These are phyloP conservation scores for Fusarium mexicanum DNA, from an alignment of 2,329 filamentous ascomycete species.

Conservation along the genomic window DNA sequence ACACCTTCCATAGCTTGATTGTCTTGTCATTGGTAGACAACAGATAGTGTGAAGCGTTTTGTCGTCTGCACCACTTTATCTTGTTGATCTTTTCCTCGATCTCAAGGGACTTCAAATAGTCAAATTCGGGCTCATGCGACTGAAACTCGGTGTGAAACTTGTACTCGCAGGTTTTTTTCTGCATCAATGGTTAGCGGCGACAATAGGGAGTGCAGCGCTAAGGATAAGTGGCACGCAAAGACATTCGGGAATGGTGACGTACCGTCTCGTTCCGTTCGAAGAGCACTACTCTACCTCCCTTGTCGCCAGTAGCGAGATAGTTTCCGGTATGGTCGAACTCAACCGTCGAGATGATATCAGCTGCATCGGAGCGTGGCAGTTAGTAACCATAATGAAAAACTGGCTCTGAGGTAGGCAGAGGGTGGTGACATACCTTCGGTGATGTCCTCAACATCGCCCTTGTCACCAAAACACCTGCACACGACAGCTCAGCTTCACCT, in stretches of 20 bases:
- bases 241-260: conserved; percentile 47
- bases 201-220: not conserved
- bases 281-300: conserved; percentile 84
- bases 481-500: conserved; percentile 31
- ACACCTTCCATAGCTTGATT: conserved; percentile 99
- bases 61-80: conserved; percentile 99
- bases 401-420: conserved; percentile 19
- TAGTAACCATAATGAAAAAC: conserved; percentile 27
- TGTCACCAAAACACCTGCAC: conserved; percentile 95
- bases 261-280: conserved; percentile 97
- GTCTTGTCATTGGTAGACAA: conserved; percentile 99
- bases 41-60: conserved; percentile 98
- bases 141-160: conserved; percentile 99
- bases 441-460: conserved; percentile 98
- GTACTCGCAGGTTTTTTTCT: conserved; percentile 99
- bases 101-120: conserved; percentile 98
- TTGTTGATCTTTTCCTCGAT: conserved; percentile 99
- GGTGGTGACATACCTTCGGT: conserved; percentile 78
- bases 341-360: conserved; percentile 91
- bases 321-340: conserved; percentile 92
- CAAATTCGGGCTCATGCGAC: conserved; percentile 98
- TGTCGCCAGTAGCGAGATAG: conserved; percentile 90
- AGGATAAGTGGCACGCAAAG: not conserved
- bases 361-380: conserved; percentile 55
- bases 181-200: conserved; percentile 31